Percentiles rank a stretch among this genome's conserved stretches.
Conservation (phyloP, 495 filamentous ascomycete species). For the Cercophora sp. region DNA sequence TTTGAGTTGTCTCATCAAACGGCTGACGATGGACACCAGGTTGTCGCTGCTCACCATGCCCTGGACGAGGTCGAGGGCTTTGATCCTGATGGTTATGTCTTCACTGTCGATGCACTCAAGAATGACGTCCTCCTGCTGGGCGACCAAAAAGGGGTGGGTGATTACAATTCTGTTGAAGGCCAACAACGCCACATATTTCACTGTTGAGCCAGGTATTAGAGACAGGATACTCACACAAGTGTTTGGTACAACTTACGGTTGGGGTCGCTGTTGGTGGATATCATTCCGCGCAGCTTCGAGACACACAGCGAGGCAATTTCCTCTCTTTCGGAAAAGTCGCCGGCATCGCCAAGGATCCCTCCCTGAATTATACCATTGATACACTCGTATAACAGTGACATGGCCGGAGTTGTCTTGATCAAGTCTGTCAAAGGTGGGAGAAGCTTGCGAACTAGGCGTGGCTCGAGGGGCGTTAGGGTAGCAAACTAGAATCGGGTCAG, state of each 20-base stretch:
- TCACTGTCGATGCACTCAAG: conserved; percentile 91
- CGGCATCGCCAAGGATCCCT: conserved; percentile 78
- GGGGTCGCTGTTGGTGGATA: conserved; percentile 84
- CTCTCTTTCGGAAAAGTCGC: conserved; percentile 72
- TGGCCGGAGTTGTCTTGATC: conserved; percentile 89
- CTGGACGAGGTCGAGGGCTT: conserved; percentile 84
- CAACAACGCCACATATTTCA: conserved; percentile 94
- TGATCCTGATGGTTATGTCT: conserved; percentile 92
- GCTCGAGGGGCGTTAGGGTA: conserved; percentile 87
- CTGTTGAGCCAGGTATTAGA: conserved; percentile 37
- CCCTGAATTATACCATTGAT: conserved; percentile 98
- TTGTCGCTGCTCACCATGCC: conserved; percentile 88
- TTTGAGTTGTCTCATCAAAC: conserved; percentile 78
- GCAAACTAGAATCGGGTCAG: conserved; percentile 67
- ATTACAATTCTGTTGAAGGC: conserved; percentile 92
- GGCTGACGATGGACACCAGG: conserved; percentile 75
- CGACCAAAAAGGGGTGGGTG: conserved; percentile 81
- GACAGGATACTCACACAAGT: background rate
- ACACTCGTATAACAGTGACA: conserved; percentile 96
- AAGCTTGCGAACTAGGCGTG: conserved; percentile 86
- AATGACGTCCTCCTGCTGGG: conserved; percentile 90
- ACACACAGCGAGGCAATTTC: conserved; percentile 94
- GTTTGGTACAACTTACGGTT: conserved; percentile 61
- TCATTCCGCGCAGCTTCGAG: conserved; percentile 87
- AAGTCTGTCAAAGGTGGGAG: conserved; percentile 89